Evolutionary conservation across 805 yeast species (phyloP).

Genomic region (Teunomyces gatunensis): DNA sequence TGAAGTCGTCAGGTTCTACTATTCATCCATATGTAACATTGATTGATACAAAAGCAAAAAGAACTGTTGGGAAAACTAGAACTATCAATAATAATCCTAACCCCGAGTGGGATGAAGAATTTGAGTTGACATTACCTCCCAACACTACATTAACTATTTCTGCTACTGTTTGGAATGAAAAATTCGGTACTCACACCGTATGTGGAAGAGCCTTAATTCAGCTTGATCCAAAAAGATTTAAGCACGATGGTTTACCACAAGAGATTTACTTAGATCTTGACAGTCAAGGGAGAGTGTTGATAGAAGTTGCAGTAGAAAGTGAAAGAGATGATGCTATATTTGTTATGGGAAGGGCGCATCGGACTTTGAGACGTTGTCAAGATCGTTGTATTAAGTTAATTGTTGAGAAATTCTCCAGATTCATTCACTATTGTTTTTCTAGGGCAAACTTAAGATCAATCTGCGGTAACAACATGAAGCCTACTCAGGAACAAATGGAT

Average conservation of each 20-base stretch:
- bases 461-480: constrained; percentile 45
- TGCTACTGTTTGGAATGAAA: constrained; percentile 71
- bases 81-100: constrained; percentile 56
- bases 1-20: constrained; percentile 36
- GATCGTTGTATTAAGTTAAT: constrained; percentile 66
- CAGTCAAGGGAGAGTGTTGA: constrained; percentile 62
- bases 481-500: constrained; percentile 49
- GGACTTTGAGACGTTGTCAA: constrained; percentile 61
- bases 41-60: constrained; percentile 51
- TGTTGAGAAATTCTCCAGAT: constrained; percentile 69
- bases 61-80: constrained; percentile 67
- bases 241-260: constrained; percentile 66
- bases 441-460: constrained; percentile 53
- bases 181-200: constrained; percentile 52
- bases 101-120: constrained; percentile 88
- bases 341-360: constrained; percentile 71
- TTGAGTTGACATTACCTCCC: constrained; percentile 51
- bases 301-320: constrained; percentile 72
- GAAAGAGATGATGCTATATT: constrained; percentile 80
- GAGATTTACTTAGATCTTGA: constrained; percentile 59
- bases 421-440: constrained; percentile 58
- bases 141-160: constrained; percentile 47
- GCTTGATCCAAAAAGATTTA: constrained; percentile 60
- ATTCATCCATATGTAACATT: constrained; percentile 62
- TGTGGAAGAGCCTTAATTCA: constrained; percentile 63